Percentiles rank a stretch among this genome's conserved stretches.
Conservation (phyloP, 83 land plant species). For the Picea abies region DNA sequence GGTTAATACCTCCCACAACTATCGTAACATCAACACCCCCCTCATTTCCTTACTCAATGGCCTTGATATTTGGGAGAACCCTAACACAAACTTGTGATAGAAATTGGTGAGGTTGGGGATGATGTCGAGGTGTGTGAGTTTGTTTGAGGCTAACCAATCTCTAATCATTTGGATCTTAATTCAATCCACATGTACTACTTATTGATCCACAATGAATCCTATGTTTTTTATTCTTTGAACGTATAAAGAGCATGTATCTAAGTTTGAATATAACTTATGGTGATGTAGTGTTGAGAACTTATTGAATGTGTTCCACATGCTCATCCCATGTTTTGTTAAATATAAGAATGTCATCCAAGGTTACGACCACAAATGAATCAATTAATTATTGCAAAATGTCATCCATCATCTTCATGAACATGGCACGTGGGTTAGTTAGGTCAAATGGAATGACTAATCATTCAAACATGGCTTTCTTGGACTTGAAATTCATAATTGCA, state of each 20-base stretch:
- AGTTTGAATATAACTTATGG: background rate
- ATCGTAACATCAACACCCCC: too few relatives aligned
- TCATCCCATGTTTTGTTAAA: too few relatives aligned
- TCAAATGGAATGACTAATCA: background rate
- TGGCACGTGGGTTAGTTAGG: too few relatives aligned
- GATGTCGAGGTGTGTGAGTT: background rate
- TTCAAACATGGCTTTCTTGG: background rate
- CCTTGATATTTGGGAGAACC: background rate
- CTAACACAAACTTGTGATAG: background rate
- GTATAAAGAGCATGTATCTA: background rate
- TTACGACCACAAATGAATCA: too few relatives aligned
- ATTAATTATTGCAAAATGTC: too few relatives aligned
- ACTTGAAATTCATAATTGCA: background rate
- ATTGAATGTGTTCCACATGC: background rate
- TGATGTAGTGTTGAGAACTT: background rate
- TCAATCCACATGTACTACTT: background rate
- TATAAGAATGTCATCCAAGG: too few relatives aligned
- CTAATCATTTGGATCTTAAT: background rate
- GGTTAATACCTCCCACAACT: too few relatives aligned
- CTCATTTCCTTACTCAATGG: too few relatives aligned
- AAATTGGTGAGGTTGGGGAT: background rate
- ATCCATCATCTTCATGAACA: too few relatives aligned
- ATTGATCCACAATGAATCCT: background rate
- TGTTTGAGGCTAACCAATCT: background rate
- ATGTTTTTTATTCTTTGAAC: background rate